phyloP scores from a whole-genome alignment of 1,284 basidiomycete species.

The Rhodofomes roseus region DNA sequence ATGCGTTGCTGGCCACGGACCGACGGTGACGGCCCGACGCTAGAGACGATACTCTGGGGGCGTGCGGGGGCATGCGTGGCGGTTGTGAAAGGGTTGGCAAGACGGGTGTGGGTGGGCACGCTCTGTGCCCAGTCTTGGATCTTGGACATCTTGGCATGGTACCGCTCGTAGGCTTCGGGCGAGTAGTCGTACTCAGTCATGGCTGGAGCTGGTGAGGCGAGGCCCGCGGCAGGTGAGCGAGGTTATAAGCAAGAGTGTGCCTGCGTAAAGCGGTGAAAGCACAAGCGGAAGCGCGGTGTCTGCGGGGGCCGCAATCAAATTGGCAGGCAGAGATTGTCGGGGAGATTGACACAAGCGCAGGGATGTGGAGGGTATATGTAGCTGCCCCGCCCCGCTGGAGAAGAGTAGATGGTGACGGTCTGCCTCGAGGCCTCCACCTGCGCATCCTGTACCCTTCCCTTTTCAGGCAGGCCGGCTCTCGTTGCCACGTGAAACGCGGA shows the following conservation, averaged over 20 bases:
- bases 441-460: not conserved
- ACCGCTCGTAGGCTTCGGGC: constrained; percentile 44
- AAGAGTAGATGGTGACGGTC: not conserved
- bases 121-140: constrained; percentile 39
- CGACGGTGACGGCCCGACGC: not conserved
- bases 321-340: not conserved
- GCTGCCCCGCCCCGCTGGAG: not conserved
- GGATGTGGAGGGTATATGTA: constrained; percentile 5
- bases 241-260: not conserved
- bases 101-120: constrained; percentile 17
- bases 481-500: not conserved
- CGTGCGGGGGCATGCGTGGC: constrained; percentile 10
- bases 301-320: not conserved
- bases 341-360: constrained; percentile 8
- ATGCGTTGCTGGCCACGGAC: not conserved
- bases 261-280: not conserved
- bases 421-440: not conserved
- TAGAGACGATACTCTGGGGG: constrained; percentile 4
- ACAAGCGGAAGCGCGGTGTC: not conserved
- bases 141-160: constrained; percentile 37
- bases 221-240: not conserved
- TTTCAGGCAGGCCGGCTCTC: not conserved
- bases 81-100: constrained; percentile 21
- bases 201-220: not conserved
- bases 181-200: constrained; percentile 60